These are phyloP conservation scores for Tympanopsis confertula DNA, from an alignment of 2,329 filamentous ascomycete genomes.

Conservation along the genomic window DNA sequence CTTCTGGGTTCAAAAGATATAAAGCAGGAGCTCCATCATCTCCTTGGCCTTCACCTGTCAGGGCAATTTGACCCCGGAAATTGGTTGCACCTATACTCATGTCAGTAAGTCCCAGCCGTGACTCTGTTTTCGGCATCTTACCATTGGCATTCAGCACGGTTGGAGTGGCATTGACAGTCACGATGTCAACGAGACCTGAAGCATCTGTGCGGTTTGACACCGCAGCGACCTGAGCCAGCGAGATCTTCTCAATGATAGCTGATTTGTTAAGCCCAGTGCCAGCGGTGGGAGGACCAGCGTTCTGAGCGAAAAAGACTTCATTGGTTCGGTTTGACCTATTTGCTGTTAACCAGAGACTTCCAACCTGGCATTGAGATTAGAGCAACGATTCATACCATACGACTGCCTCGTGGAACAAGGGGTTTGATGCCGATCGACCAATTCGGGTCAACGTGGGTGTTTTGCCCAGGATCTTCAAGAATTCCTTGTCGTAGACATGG, in stretches of 20 bases:
- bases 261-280: constrained; percentile 39
- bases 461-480: constrained; percentile 33
- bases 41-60: constrained; percentile 37
- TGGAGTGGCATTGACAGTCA: constrained; percentile 26
- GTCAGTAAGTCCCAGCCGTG: background rate
- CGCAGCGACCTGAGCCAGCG: constrained; percentile 26
- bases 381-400: constrained; percentile 29
- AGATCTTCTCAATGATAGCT: constrained; percentile 35
- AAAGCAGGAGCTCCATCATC: constrained; percentile 23
- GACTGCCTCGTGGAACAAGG: constrained; percentile 42
- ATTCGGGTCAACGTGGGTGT: constrained; percentile 36
- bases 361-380: background rate
- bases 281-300: constrained; percentile 30
- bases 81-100: constrained; percentile 30
- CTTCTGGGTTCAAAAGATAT: constrained; percentile 27
- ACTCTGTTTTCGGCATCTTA: constrained; percentile 9
- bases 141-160: constrained; percentile 37
- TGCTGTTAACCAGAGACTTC: background rate
- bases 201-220: constrained; percentile 23
- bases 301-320: constrained; percentile 42
- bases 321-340: constrained; percentile 28
- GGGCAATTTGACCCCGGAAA: constrained; percentile 34
- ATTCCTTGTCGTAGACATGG: constrained; percentile 37
- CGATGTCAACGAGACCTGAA: constrained; percentile 25
- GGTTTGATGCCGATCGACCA: constrained; percentile 27